Base-by-base conservation (phyloP, 495 filamentous ascomycete species). In the Pyronema domesticum region DNA sequence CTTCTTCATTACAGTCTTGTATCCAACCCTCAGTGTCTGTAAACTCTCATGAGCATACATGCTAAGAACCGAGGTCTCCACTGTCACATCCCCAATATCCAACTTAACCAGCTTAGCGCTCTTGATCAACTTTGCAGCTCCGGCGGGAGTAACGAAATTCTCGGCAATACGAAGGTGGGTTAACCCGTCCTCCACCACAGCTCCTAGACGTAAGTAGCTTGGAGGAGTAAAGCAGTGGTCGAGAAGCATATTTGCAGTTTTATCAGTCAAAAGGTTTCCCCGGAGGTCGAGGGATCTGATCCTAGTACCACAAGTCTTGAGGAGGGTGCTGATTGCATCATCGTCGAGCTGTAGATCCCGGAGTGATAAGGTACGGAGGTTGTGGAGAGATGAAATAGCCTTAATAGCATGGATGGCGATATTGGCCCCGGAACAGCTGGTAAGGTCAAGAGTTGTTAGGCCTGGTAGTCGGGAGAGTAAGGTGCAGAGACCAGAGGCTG, bases 171-270 rank as follows among this genome's bases (percentile, higher is more conserved):
- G 34, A 8, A 64, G 49, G 10, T 59, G 56, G 0, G 60, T 57
- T 4, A 64, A 10, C 1, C 61, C 60, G 5, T 10, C 14, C 19
- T 18, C 37, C n/a, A 7, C 17, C 36, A 3, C 17, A 10, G 33
- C 33, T 11, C n/a, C 30, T 9, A 13, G n/a, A 9, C 14, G 8
- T 0, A 9, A 6, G 47, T 64, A 64, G 1, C 53, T 55, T 9
- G 61, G 61, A 5, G 61, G 61, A 5, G 60, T 53, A 23, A 64
- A 63, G 10, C 44, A 53, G 23, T 47, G 60, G 39, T 57, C 57
- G 7, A 61, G 58, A 9, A 63, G 55, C 5, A 36, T 40, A 0
- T 15, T 17, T 5, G 54, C 45, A 17, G 55, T 46, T 6, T 6
- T 19, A 14, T 60, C 60, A n/a, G 60, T 60, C 30, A 63, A 46